A percentile compares a stretch with the other conserved stretches of the same genome.
These are phyloP conservation scores for Schoenoplectus tabernaemontani DNA, from an alignment of 202 grass and related monocot genomes.

Conservation along the genomic window DNA sequence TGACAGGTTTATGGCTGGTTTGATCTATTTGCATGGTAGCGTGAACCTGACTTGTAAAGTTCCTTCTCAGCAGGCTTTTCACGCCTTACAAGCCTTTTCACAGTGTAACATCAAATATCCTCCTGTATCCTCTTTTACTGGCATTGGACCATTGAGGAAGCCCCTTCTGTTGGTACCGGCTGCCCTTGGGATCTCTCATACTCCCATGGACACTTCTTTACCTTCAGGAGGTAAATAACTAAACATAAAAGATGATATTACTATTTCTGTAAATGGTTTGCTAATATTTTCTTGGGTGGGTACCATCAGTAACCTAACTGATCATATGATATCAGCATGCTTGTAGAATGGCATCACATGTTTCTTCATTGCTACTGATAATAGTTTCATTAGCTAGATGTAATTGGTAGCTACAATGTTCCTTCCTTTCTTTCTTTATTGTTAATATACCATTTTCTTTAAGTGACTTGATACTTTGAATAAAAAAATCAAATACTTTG, in stretches of 20 bases:
- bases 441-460: background rate
- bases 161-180: conserved; percentile 6
- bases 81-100: background rate
- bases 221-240: conserved; percentile 18
- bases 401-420: too few species aligned
- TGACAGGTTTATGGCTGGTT: conserved; percentile 9
- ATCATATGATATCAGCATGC: background rate
- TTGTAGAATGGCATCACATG: background rate
- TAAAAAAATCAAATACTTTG: background rate
- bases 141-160: background rate
- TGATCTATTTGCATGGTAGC: conserved; percentile 3
- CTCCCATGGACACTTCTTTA: conserved; percentile 15
- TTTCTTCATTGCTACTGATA: background rate
- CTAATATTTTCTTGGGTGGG: background rate
- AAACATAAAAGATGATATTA: background rate
- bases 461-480: background rate
- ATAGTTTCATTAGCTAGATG: too few species aligned
- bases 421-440: background rate
- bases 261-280: background rate
- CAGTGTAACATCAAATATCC: conserved; percentile 9
- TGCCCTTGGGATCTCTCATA: conserved; percentile 8
- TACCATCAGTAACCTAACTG: background rate
- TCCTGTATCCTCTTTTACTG: background rate
- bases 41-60: conserved; percentile 1
- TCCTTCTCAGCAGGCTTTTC: background rate